Evolutionary conservation across 257 asterid species (phyloP).

Genomic region (Solanum medicagineum): DNA sequence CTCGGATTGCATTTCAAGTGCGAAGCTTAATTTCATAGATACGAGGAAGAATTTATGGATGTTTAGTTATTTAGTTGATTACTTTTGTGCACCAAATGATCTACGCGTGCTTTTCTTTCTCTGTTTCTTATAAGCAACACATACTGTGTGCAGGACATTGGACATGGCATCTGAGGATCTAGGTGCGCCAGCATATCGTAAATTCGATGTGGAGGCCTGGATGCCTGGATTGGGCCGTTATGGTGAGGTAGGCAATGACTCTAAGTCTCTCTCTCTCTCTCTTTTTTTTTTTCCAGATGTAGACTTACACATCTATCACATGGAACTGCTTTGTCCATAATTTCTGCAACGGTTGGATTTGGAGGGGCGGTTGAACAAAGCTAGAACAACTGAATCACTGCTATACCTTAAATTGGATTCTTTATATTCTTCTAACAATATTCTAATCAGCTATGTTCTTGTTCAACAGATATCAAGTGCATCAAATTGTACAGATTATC

Average conservation of each 20-base stretch:
- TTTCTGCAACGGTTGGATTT: background rate
- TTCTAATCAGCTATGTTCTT: background rate
- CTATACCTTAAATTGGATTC: background rate
- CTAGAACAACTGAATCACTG: background rate
- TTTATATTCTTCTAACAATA: background rate
- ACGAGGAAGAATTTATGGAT: background rate
- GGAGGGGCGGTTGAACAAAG: background rate
- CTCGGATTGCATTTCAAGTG: constrained; percentile 92
- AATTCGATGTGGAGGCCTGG: constrained; percentile 97
- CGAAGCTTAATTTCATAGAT: background rate
- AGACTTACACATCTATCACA: background rate
- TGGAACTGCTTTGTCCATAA: background rate
- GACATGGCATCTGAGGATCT: constrained; percentile 97
- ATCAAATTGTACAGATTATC: constrained; percentile 94
- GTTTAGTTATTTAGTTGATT: background rate
- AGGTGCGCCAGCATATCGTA: constrained; percentile 98
- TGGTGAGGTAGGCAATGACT: constrained; percentile 58
- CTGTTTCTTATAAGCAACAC: background rate
- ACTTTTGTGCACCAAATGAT: background rate
- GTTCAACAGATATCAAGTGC: constrained; percentile 84
- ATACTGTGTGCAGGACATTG: constrained; percentile 38
- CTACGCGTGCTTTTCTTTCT: background rate
- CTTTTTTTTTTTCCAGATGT: background rate
- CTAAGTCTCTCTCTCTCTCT: background rate
- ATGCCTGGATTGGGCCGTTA: constrained; percentile 96